phyloP scores from a whole-genome alignment of 768 basidiomycete genomes.

The Amanita muscaria region DNA sequence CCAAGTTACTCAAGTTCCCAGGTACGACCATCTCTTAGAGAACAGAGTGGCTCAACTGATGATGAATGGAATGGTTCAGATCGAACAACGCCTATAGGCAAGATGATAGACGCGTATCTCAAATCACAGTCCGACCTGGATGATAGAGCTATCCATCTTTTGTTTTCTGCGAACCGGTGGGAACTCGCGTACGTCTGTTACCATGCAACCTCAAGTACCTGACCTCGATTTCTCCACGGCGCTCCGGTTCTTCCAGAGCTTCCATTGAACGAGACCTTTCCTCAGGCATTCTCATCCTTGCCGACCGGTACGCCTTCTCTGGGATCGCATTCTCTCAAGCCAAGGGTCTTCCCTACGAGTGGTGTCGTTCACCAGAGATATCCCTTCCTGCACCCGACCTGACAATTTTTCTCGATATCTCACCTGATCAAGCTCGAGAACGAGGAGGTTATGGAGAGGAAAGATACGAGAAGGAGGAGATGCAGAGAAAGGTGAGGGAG shows the following conservation, averaged over 20 bases:
- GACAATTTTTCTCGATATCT: conserved; percentile 78
- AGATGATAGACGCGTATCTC: conserved; percentile 91
- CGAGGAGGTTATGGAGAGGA: conserved; percentile 84
- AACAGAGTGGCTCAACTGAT: neutral
- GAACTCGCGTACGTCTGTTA: conserved; percentile 64
- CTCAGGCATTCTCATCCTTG: conserved; percentile 66
- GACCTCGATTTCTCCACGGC: too few species aligned
- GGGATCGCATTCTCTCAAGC: conserved; percentile 83
- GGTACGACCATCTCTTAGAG: conserved; percentile 40
- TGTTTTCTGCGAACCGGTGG: conserved; percentile 98
- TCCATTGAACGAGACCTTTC: conserved; percentile 43
- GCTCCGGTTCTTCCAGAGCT: conserved; percentile 24
- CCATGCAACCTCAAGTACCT: too few species aligned
- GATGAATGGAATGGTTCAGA: conserved; percentile 36
- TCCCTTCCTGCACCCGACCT: conserved; percentile 85
- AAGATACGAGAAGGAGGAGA: conserved; percentile 74
- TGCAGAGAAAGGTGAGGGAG: conserved; percentile 58
- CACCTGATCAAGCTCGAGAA: conserved; percentile 53
- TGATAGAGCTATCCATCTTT: conserved; percentile 84
- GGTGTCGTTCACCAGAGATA: conserved; percentile 84
- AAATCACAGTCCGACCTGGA: conserved; percentile 79
- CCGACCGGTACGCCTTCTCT: conserved; percentile 95
- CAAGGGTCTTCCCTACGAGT: conserved; percentile 62
- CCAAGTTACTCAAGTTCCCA: conserved; percentile 77
- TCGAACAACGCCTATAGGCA: conserved; percentile 82